Evolutionary conservation across 768 basidiomycete species (phyloP), one percentile per base, ranked within the genome.

Genomic region (Gloeostereum incarnatum): DNA sequence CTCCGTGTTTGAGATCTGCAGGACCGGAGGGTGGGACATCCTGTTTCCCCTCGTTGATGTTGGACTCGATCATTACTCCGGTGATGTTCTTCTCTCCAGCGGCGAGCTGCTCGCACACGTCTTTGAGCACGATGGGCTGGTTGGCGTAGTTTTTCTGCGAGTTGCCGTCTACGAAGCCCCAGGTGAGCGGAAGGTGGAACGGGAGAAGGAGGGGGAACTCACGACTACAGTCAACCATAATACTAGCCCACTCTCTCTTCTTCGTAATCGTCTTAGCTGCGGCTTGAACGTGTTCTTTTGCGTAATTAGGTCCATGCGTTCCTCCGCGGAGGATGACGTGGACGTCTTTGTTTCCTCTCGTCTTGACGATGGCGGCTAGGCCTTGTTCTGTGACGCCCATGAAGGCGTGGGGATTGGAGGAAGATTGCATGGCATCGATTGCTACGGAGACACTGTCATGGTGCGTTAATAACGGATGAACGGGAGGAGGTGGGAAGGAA

Each of bases 291-390:
- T 79, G 68, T 49, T 88, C 81, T 11, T 72, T 59, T 31, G 78
- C 68, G 58, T 71, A 98, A 66, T 99, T 99, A 31, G 94, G 89
- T 5, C 96, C 96, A 37, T 73, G 77, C 36, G 81, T 81, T 8
- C 91, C 92, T 16, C 96, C 94, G 38, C 96, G 84, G 31, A 98
- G 79, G 60, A 98, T 97, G 50, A 98, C 81, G 55, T 99, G 96
- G 11, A 96, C 84, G 57, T 96, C 88, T 47, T 76, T 63, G 58
- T 81, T 81, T 3, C 89, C 88, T 45, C 74, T 62, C 5, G 92
- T 92, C 61, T 87, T 87, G 53, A 97, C 94, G 58, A 98, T 98
- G 9, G 90, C 73, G n/a, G 92, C 92, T 24, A 97, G 78, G 40
- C 84, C 84, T 33, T 85, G 79, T 50, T 81, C 81, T 6, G 84